A percentile compares a stretch with the other conserved stretches of the same genome.
Conservation (phyloP, 805 yeast genomes). For the Suhomyces emberorum region DNA sequence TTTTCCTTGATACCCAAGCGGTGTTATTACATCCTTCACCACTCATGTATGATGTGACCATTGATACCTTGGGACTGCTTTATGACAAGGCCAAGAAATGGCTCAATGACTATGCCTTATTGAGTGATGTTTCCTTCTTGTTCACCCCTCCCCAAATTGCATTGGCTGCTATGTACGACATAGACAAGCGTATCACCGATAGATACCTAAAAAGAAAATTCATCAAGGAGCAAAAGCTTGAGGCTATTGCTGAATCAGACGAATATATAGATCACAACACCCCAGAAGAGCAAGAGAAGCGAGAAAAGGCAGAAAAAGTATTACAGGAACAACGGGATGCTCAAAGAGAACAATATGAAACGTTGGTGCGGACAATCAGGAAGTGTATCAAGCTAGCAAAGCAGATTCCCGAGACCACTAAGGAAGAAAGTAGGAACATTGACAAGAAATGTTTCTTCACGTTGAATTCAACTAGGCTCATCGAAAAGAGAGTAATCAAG, state of each 20-base stretch:
- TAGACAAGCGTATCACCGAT: constrained; percentile 60
- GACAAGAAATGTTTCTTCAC: constrained; percentile 64
- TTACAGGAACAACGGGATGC: constrained; percentile 11
- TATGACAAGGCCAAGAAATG: constrained; percentile 69
- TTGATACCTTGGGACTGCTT: constrained; percentile 57
- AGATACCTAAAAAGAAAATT: constrained; percentile 68
- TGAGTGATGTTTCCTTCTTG: constrained; percentile 72
- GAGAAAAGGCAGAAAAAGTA: constrained; percentile 10
- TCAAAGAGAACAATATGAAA: constrained; percentile 36
- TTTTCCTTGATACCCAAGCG: constrained; percentile 83
- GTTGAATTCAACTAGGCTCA: constrained; percentile 52
- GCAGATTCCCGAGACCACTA: constrained; percentile 42
- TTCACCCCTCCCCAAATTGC: constrained; percentile 97
- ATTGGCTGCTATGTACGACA: constrained; percentile 72
- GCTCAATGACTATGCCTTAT: constrained; percentile 59
- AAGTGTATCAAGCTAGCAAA: constrained; percentile 49
- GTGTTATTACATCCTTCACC: constrained; percentile 42
- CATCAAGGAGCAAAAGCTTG: constrained; percentile 18
- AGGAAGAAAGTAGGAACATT: constrained; percentile 60
- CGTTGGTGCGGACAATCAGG: constrained; percentile 43
- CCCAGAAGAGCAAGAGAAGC: constrained; percentile 12
- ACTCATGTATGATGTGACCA: constrained; percentile 42
- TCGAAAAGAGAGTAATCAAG: constrained; percentile 43
- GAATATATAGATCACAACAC: constrained; percentile 7
- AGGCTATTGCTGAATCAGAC: constrained; percentile 8